These are phyloP conservation scores for Fomitopsis betulina DNA, from an alignment of 1,284 basidiomycete genomes.

Conservation along the genomic window DNA sequence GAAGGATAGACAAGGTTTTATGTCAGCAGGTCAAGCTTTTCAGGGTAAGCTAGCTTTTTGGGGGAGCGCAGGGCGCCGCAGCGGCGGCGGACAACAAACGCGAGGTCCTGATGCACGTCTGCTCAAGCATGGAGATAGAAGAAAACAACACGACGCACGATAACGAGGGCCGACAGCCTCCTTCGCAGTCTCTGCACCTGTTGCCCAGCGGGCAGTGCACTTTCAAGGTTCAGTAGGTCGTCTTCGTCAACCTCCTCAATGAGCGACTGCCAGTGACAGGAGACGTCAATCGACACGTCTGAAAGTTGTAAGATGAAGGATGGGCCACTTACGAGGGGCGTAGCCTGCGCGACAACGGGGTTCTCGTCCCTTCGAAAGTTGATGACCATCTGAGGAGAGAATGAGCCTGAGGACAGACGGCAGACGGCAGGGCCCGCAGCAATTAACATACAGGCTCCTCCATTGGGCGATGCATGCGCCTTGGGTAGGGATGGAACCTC, in stretches of 20 bases:
- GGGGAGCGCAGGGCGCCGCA: background rate
- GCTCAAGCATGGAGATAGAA: background rate
- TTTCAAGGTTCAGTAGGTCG: background rate
- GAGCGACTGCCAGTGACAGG: background rate
- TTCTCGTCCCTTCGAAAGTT: background rate
- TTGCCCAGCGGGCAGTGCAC: background rate
- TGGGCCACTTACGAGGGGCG: background rate
- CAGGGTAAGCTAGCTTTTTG: background rate
- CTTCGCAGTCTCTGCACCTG: background rate
- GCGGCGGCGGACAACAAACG: background rate
- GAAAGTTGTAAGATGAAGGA: background rate
- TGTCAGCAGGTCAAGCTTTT: background rate
- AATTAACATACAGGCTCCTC: background rate
- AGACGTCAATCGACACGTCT: background rate
- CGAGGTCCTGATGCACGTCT: background rate
- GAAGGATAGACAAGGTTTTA: background rate
- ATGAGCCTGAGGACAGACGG: background rate
- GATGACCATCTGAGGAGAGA: background rate
- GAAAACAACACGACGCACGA: background rate
- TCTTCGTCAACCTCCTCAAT: conserved; percentile 1
- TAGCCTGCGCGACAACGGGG: background rate
- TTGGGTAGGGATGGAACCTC: background rate
- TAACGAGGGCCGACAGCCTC: background rate
- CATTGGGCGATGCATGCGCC: background rate
- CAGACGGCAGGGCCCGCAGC: background rate